These are phyloP conservation scores for Aspergillus baeticus DNA, from an alignment of 495 filamentous ascomycete genomes.

Conservation along the genomic window DNA sequence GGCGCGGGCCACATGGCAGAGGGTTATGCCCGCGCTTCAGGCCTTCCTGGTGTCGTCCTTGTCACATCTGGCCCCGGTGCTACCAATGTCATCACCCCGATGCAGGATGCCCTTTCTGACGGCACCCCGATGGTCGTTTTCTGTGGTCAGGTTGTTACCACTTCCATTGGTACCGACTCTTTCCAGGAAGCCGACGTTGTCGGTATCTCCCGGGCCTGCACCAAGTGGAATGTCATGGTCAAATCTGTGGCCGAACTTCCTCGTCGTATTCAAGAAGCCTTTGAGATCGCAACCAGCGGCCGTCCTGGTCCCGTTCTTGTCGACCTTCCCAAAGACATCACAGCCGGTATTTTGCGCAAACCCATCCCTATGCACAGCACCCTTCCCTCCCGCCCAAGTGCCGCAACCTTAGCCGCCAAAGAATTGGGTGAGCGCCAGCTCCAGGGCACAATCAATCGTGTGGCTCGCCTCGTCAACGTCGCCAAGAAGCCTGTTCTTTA, in stretches of 20 bases:
- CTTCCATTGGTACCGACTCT: constrained; percentile 55
- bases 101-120: constrained; percentile 62
- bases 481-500: constrained; percentile 61
- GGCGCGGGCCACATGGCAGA: constrained; percentile 68
- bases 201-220: constrained; percentile 60
- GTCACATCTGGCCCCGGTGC: constrained; percentile 66
- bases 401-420: constrained; percentile 51
- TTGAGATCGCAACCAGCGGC: constrained; percentile 59
- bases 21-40: constrained; percentile 59
- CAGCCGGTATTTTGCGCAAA: constrained; percentile 47
- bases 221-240: constrained; percentile 66
- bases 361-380: constrained; percentile 55
- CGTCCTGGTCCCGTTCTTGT: constrained; percentile 62
- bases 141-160: constrained; percentile 57
- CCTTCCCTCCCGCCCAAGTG: constrained; percentile 53
- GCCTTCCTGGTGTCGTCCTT: constrained; percentile 59
- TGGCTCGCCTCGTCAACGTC: constrained; percentile 57
- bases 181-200: constrained; percentile 67
- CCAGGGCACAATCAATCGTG: constrained; percentile 46
- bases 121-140: constrained; percentile 65
- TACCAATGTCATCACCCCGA: constrained; percentile 61
- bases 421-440: constrained; percentile 49
- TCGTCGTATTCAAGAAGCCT: constrained; percentile 59
- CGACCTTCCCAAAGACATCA: constrained; percentile 61
- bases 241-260: constrained; percentile 60